Evolutionary conservation across 176 grass and related monocot genomes (phyloP).

Genomic region (Lolium rigidum): DNA sequence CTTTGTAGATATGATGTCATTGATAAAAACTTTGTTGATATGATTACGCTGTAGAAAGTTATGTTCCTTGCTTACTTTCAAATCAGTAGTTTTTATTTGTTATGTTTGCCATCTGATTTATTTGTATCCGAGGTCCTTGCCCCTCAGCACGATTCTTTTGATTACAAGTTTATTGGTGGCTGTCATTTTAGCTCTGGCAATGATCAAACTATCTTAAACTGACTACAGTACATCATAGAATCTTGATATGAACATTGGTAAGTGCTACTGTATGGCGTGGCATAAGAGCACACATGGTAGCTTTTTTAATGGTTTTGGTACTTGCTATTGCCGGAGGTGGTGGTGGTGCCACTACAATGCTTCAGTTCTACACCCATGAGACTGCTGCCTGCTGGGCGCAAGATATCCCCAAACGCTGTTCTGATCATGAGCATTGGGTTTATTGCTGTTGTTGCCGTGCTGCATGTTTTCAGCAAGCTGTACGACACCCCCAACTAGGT

Average conservation of each 20-base stretch:
- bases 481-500: constrained; percentile 60
- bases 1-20: neutral
- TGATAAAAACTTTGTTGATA: constrained; percentile 11
- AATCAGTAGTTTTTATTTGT: constrained; percentile 23
- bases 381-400: constrained; percentile 64
- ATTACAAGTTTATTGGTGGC: neutral
- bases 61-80: neutral
- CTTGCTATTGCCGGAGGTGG: neutral
- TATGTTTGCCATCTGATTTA: neutral
- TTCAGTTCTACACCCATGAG: constrained; percentile 63
- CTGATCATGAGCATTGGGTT: constrained; percentile 97
- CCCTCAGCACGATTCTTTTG: neutral
- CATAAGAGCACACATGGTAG: neutral
- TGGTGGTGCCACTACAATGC: constrained; percentile 7
- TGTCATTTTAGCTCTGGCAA: neutral
- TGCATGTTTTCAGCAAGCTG: constrained; percentile 89
- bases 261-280: neutral
- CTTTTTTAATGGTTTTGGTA: neutral
- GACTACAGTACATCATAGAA: neutral
- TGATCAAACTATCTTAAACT: neutral
- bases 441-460: constrained; percentile 73
- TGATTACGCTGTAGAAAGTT: neutral
- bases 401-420: constrained; percentile 91
- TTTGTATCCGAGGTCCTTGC: neutral
- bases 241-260: neutral